phyloP scores from a whole-genome alignment of 768 basidiomycete species.

The Suillus subaureus region DNA sequence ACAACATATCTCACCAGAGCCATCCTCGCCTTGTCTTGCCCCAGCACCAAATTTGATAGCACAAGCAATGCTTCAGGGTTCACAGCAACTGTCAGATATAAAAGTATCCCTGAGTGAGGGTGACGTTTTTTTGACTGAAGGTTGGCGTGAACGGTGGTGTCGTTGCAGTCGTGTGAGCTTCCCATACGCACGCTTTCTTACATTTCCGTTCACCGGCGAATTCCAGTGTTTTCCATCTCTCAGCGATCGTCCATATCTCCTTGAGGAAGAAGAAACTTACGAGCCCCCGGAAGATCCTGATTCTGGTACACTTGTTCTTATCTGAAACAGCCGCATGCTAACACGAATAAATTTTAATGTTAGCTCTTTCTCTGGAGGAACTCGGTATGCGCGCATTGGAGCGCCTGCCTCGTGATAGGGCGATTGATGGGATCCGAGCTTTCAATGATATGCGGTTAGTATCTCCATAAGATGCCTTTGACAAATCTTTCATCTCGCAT shows the following conservation, averaged over 20 bases:
- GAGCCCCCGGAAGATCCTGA: slow-evolving; percentile 88
- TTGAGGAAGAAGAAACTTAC: slow-evolving; percentile 82
- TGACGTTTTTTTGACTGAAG: slow-evolving; percentile 75
- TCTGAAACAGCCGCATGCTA: neutral
- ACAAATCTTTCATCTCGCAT: neutral
- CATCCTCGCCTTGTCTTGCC: slow-evolving; percentile 50
- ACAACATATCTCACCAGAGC: slow-evolving; percentile 42
- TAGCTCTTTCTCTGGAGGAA: slow-evolving; percentile 80
- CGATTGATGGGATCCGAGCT: slow-evolving; percentile 82
- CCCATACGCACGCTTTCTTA: slow-evolving; percentile 3
- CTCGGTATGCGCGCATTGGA: slow-evolving; percentile 79
- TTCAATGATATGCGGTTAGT: slow-evolving; percentile 82
- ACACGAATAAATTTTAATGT: neutral
- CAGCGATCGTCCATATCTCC: slow-evolving; percentile 55
- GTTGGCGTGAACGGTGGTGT: slow-evolving; percentile 82
- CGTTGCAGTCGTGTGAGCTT: slow-evolving; percentile 58
- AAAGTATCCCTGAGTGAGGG: slow-evolving; percentile 51
- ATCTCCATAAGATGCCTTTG: neutral
- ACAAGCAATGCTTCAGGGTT: slow-evolving; percentile 42
- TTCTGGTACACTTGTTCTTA: slow-evolving; percentile 49
- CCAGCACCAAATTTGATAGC: slow-evolving; percentile 52
- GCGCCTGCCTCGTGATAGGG: slow-evolving; percentile 74
- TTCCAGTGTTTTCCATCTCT: slow-evolving; percentile 62
- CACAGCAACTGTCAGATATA: slow-evolving; percentile 15
- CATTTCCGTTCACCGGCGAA: slow-evolving; percentile 9